Evolutionary conservation across 2,329 filamentous ascomycete genomes (phyloP).

Genomic region (Pseudogymnoascus sp.): DNA sequence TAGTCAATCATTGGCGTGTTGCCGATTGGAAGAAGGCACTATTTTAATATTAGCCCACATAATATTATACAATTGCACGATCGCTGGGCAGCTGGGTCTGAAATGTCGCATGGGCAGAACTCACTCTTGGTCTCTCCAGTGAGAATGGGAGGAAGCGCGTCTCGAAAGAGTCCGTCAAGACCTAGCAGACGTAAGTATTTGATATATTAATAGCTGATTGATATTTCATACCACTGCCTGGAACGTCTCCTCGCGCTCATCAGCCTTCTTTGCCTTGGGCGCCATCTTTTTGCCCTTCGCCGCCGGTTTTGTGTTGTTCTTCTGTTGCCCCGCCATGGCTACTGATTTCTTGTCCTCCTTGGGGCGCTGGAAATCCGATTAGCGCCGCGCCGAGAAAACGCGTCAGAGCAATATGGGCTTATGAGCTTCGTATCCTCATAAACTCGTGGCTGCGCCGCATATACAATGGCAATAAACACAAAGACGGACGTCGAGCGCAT

Average conservation of each 20-base stretch:
- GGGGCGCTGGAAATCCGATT: background rate
- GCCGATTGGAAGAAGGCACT: slow-evolving; percentile 88
- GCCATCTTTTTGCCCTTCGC: slow-evolving; percentile 24
- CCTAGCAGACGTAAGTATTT: slow-evolving; percentile 38
- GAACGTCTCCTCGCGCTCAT: slow-evolving; percentile 30
- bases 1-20: slow-evolving; percentile 97
- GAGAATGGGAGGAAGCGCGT: slow-evolving; percentile 86
- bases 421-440: slow-evolving; percentile 1
- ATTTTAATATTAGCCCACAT: slow-evolving; percentile 21
- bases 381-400: slow-evolving; percentile 4
- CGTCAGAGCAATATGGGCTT: background rate
- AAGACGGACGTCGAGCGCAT: background rate
- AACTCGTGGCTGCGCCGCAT: background rate
- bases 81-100: background rate
- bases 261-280: slow-evolving; percentile 21
- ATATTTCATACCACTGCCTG: slow-evolving; percentile 28
- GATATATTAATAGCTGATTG: background rate
- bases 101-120: slow-evolving; percentile 24
- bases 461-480: background rate
- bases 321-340: slow-evolving; percentile 7
- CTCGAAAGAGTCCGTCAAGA: slow-evolving; percentile 92
- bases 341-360: slow-evolving; percentile 6
- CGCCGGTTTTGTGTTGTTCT: slow-evolving; percentile 10
- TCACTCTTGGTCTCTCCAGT: slow-evolving; percentile 76
- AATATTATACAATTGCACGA: background rate